These are phyloP conservation scores for Fusarium graminum DNA, from an alignment of 2,329 filamentous ascomycete species.

Conservation along the genomic window DNA sequence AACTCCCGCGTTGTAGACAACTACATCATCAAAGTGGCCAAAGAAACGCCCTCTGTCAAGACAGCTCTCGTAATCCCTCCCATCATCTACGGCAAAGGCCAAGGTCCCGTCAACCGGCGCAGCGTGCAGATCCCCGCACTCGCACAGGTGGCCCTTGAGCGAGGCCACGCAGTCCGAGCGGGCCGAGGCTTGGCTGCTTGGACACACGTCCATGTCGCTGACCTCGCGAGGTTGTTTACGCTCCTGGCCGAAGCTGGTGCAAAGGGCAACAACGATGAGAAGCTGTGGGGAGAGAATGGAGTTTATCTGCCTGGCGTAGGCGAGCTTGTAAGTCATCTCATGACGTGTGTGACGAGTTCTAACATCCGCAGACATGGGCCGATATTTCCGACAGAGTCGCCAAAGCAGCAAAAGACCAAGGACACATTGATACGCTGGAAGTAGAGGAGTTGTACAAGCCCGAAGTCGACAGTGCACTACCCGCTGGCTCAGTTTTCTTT, in stretches of 20 bases:
- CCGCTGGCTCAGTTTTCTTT: slow-evolving; percentile 63
- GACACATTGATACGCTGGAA: slow-evolving; percentile 40
- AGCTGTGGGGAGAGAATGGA: slow-evolving; percentile 56
- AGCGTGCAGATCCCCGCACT: slow-evolving; percentile 59
- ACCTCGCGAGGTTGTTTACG: slow-evolving; percentile 51
- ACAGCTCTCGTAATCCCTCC: slow-evolving; percentile 55
- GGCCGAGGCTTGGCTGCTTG: slow-evolving; percentile 53
- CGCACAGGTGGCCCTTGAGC: slow-evolving; percentile 51
- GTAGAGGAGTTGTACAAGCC: slow-evolving; percentile 53
- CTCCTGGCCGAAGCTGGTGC: slow-evolving; percentile 51
- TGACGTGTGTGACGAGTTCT: not conserved
- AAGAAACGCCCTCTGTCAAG: slow-evolving; percentile 46
- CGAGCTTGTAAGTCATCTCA: slow-evolving; percentile 45
- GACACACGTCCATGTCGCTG: slow-evolving; percentile 55
- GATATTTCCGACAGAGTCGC: slow-evolving; percentile 51
- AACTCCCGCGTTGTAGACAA: slow-evolving; percentile 54
- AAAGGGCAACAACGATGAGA: slow-evolving; percentile 34
- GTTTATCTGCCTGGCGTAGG: slow-evolving; percentile 53
- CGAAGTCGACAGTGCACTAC: slow-evolving; percentile 60
- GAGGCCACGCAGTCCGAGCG: slow-evolving; percentile 51
- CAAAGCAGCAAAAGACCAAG: slow-evolving; percentile 46
- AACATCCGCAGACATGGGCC: slow-evolving; percentile 45
- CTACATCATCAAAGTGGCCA: slow-evolving; percentile 52
- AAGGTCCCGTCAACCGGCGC: slow-evolving; percentile 55
- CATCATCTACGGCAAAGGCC: slow-evolving; percentile 57